Evolutionary conservation across 2,329 filamentous ascomycete genomes (phyloP), one percentile per base, ranked within the genome.

Genomic region (Monilinia vaccinii-corymbosi): DNA sequence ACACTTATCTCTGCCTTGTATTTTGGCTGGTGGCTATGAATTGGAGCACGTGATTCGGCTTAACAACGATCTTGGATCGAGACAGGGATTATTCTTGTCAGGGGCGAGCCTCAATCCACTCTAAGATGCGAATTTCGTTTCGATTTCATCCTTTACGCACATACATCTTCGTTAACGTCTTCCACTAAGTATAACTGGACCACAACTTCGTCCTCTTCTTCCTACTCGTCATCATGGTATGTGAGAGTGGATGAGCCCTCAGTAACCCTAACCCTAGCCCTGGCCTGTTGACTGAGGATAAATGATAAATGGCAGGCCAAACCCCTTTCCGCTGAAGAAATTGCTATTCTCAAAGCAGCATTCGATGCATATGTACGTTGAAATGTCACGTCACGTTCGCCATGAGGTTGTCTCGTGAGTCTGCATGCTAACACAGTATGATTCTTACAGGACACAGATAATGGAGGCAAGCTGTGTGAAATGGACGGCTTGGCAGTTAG

Each of bases 291-390:
- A 55, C 40, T 23, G 9, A 38, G 16, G n/a, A 52, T 23, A 4
- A 55, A n/a, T 23, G n/a, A 13, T 28, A 3, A 55, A n/a, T 23
- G 16, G 8, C 23, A 60, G 59, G 53, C 36, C 11, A 58, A 58
- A 52, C 55, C 60, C 48, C 25, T 61, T 6, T 58, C 60, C 1
- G 32, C 28, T 10, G 60, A 61, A 18, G 55, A 61, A 31, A 45
- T 61, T 47, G 31, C 40, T 34, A 61, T 61, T 18, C 23, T 61
- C 16, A 61, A 52, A 34, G 47, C 40, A 34, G 55, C 55, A 14
- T 61, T 61, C 34, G 55, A 61, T 34, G 55, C 40, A 58, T 61
- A 61, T n/a, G 60, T 61, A 48, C n/a, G 47, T 40, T 42, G 14
- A 18, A n/a, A 40, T n/a, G 7, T 23, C 10, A 11, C 25, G 14